These are phyloP conservation scores for Cephalotrichum gorgonifer DNA, from an alignment of 2,329 filamentous ascomycete genomes.

Conservation along the genomic window DNA sequence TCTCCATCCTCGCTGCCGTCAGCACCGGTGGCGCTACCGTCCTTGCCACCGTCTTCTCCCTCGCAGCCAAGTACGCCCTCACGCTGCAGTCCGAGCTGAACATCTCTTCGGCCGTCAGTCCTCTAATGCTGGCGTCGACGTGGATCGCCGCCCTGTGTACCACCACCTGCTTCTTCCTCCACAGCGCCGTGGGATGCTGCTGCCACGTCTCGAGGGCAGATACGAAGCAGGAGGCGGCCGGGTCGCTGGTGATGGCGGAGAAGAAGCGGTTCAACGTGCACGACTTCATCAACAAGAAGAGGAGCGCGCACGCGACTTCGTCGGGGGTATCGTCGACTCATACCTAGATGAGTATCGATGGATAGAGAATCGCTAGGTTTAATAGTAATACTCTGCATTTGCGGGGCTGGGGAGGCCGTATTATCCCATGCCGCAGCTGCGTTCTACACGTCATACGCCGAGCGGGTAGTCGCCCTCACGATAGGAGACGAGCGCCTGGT, in stretches of 20 bases:
- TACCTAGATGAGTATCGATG: background rate
- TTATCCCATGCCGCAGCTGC: too few species aligned
- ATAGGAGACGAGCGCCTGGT: too few species aligned
- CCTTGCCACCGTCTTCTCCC: conserved; percentile 74
- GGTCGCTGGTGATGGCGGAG: background rate
- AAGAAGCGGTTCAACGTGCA: conserved; percentile 4
- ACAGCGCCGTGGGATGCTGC: conserved; percentile 70
- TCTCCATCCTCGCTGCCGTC: conserved; percentile 58
- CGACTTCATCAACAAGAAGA: conserved; percentile 5
- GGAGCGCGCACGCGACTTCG: conserved; percentile 1
- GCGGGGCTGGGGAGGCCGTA: too few species aligned
- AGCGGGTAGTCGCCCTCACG: too few species aligned
- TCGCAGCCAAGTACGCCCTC: conserved; percentile 71
- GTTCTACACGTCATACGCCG: too few species aligned
- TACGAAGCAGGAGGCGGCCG: background rate
- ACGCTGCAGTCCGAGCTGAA: conserved; percentile 63
- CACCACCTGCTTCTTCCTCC: conserved; percentile 60
- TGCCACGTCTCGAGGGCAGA: conserved; percentile 25
- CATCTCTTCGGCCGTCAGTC: conserved; percentile 60
- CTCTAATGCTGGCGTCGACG: conserved; percentile 76
- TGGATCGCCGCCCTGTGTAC: conserved; percentile 67
- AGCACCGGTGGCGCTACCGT: conserved; percentile 59
- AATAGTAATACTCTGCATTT: too few species aligned
- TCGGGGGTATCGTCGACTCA: background rate
- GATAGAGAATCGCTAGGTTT: too few species aligned